phyloP scores from a whole-genome alignment of 768 basidiomycete genomes.

The Phanerochaete sordida region DNA sequence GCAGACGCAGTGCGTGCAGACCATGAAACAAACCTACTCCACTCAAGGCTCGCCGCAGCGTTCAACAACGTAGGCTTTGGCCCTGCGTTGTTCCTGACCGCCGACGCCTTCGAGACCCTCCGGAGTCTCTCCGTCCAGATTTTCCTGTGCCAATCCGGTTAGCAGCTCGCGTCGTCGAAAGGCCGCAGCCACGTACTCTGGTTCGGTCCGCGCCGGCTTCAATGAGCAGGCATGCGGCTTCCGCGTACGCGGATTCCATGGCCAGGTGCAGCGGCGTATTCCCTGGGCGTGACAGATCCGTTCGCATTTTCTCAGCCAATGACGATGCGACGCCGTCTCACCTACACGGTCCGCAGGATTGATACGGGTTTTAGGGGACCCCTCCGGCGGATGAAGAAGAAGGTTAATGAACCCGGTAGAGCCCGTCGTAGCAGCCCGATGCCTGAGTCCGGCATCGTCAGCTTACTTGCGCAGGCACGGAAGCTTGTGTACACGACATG shows the following conservation, averaged over 20 bases:
- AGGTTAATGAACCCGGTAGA: constrained; percentile 85
- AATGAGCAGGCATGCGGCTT: constrained; percentile 86
- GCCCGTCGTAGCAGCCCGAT: constrained; percentile 95
- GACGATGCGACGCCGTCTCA: constrained; percentile 23
- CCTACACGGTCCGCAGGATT: constrained; percentile 84
- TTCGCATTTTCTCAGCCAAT: constrained; percentile 1
- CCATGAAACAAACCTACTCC: neutral
- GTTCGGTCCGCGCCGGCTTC: constrained; percentile 93
- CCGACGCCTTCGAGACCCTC: constrained; percentile 90
- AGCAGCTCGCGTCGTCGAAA: constrained; percentile 1
- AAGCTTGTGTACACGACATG: neutral
- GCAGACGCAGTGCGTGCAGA: neutral
- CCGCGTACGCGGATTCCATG: constrained; percentile 93
- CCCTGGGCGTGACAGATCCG: constrained; percentile 42
- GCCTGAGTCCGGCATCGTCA: constrained; percentile 41
- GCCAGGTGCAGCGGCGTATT: constrained; percentile 97
- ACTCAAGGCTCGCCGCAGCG: constrained; percentile 58
- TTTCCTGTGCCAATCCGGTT: constrained; percentile 47
- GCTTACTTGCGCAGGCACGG: neutral
- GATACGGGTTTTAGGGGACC: constrained; percentile 70
- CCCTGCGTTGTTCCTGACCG: constrained; percentile 82
- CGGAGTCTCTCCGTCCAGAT: constrained; percentile 81
- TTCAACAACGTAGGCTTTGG: constrained; percentile 70
- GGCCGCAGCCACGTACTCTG: constrained; percentile 52
- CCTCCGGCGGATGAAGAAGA: constrained; percentile 80